Conservation (phyloP, 306 rosid genomes). For the Biancaea sappan region DNA sequence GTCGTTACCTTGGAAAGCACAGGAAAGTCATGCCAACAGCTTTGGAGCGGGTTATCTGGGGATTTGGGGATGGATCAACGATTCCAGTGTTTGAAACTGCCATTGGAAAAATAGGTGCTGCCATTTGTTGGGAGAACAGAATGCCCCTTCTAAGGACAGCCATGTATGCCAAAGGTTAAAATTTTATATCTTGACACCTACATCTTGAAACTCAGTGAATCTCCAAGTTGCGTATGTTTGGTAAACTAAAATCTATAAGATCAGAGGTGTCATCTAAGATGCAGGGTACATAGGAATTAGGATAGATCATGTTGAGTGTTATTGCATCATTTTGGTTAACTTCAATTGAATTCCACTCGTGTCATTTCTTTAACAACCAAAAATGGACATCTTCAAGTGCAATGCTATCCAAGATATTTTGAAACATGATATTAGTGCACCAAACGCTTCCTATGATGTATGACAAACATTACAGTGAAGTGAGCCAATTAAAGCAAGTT, state of each 20-base stretch:
- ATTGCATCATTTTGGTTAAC: too few relatives aligned
- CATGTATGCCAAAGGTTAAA: slow-evolving; percentile 91
- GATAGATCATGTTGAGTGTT: too few relatives aligned
- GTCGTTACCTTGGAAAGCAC: slow-evolving; percentile 88
- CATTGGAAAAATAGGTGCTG: slow-evolving; percentile 91
- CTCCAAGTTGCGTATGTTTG: too few relatives aligned
- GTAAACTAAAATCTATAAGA: too few relatives aligned
- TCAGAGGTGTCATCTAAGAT: too few relatives aligned
- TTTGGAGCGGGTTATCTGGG: slow-evolving; percentile 87
- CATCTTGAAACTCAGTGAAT: too few relatives aligned
- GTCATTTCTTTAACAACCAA: too few relatives aligned
- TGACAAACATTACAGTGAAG: background rate
- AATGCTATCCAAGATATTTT: background rate
- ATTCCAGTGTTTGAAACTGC: slow-evolving; percentile 90
- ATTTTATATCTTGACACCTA: background rate
- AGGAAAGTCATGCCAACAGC: slow-evolving; percentile 91
- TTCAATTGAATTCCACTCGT: too few relatives aligned
- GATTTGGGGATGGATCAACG: slow-evolving; percentile 95
- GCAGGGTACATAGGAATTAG: too few relatives aligned
- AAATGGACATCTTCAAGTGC: background rate
- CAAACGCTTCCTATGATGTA: background rate
- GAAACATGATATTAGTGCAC: background rate
- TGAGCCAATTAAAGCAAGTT: background rate
- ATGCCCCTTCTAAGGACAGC: slow-evolving; percentile 94
- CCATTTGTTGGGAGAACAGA: slow-evolving; percentile 91